A percentile compares a stretch with the other conserved stretches of the same genome.
Evolutionary conservation across 768 basidiomycete genomes (phyloP).

Genomic region (Suillus decipiens): DNA sequence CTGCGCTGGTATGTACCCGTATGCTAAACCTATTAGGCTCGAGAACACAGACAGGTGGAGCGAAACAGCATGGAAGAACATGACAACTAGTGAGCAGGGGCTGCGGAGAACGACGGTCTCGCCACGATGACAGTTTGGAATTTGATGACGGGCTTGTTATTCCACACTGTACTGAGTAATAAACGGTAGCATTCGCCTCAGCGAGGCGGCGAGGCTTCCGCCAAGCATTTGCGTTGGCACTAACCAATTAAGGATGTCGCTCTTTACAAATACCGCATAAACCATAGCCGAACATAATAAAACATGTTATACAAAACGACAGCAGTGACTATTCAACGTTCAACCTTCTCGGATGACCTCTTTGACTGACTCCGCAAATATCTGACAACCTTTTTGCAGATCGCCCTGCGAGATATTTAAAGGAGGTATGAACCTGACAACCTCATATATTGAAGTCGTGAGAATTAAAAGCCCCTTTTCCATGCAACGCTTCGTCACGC

Average conservation of each 20-base stretch:
- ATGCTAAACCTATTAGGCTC: conserved; percentile 15
- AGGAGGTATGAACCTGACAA: conserved; percentile 91
- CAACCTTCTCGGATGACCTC: conserved; percentile 58
- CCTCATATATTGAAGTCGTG: conserved; percentile 88
- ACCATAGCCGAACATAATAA: too few relatives aligned
- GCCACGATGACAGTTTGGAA: conserved; percentile 7
- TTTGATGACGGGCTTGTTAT: conserved; percentile 15
- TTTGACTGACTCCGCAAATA: conserved; percentile 70
- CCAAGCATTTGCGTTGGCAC: too few relatives aligned
- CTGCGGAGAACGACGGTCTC: conserved; percentile 6
- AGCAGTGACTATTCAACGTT: too few relatives aligned
- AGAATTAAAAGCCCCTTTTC: conserved; percentile 86
- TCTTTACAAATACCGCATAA: not conserved
- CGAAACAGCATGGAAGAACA: conserved; percentile 16
- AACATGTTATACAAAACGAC: too few relatives aligned
- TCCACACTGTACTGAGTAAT: not conserved
- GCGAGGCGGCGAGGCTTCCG: not conserved
- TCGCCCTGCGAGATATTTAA: conserved; percentile 79
- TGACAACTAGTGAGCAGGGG: conserved; percentile 11
- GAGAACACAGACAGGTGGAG: conserved; percentile 12
- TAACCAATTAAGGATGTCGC: not conserved
- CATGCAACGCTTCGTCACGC: conserved; percentile 77
- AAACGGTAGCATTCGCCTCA: not conserved
- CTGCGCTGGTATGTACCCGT: conserved; percentile 70
- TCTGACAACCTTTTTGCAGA: conserved; percentile 62